These are phyloP conservation scores for Coemansia sp. DNA, from an alignment of 192 early-diverging fungal species.

Conservation along the genomic window DNA sequence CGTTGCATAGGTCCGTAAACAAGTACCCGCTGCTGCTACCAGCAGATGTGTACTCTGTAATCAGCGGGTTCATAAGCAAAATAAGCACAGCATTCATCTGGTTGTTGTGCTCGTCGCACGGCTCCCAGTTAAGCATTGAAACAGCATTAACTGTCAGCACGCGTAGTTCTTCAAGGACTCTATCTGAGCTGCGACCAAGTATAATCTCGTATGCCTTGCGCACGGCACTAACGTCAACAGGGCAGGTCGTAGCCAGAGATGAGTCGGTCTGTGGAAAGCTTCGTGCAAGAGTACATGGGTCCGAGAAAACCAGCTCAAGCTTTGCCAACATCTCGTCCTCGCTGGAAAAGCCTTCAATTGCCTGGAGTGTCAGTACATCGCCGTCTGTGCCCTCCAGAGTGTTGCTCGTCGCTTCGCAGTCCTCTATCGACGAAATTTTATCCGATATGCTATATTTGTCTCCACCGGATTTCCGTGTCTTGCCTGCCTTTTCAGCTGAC, in stretches of 20 bases:
- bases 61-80: conserved; percentile 36
- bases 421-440: not conserved
- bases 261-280: conserved; percentile 43
- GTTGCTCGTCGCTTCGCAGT: not conserved
- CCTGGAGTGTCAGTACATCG: conserved; percentile 22
- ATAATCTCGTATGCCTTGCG: conserved; percentile 27
- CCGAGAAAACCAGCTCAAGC: conserved; percentile 34
- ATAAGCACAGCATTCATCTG: conserved; percentile 46
- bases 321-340: conserved; percentile 30
- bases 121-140: conserved; percentile 33
- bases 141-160: conserved; percentile 25
- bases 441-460: too few species aligned
- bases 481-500: not conserved
- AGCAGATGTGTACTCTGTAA: conserved; percentile 30
- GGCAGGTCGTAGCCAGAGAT: conserved; percentile 25
- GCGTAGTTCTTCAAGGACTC: conserved; percentile 27
- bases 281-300: conserved; percentile 46
- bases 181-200: conserved; percentile 6
- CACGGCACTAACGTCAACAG: conserved; percentile 43
- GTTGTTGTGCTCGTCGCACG: conserved; percentile 46
- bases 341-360: conserved; percentile 16
- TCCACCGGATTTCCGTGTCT: too few species aligned
- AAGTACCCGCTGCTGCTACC: conserved; percentile 19
- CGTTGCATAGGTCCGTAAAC: conserved; percentile 47
- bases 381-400: not conserved